Evolutionary conservation across 2,329 filamentous ascomycete genomes (phyloP), one percentile per base, ranked within the genome.

Genomic region (Scedosporium aurantiacum): DNA sequence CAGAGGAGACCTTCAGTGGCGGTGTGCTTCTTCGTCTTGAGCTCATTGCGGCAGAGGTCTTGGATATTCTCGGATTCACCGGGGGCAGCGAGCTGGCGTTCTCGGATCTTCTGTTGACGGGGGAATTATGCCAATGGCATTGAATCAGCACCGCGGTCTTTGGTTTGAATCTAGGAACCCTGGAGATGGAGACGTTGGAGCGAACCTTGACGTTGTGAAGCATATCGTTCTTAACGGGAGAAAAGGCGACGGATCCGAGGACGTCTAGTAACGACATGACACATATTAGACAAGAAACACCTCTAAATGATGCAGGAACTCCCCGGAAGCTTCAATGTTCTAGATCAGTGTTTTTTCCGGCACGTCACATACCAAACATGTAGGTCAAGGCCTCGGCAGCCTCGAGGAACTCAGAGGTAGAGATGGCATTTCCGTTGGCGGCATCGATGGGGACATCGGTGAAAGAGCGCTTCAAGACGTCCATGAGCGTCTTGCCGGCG

Each of bases 1-100:
- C 94, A 99, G 64, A 97, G 75, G 59, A 97, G 81, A 60, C 92
- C 94, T 76, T 97, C 92, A 12, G 91, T 88, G 61, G 94, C 93
- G 62, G 78, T 83, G 78, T 96, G 90, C 76, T 94, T 92, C 81
- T 92, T 93, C 64, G 84, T 82, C 79, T 91, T 92, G 72, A 96
- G 79, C 79, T 99, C 94, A 73, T 92, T 94, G 66, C 85, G 74
- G 68, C 89, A 88, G 57, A 97, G 89, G 56, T 87, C 84, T 77
- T 99, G 94, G 62, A 99, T 79, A 62, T 86, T 96, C 69, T 83
- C 80, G n/a, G 90, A 95, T 66, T 92, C 87, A 60, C 79, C 79
- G 32, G 92, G 91, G 62, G 89, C 85, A 62, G 87, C 90, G 61
- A 87, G 81, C 72, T 93, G 88, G 67, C 92, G 86, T 60, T 92